A percentile compares a stretch with the other conserved stretches of the same genome.
Conservation (phyloP, 1,284 basidiomycete genomes). For the Moniliophthora roreri region DNA sequence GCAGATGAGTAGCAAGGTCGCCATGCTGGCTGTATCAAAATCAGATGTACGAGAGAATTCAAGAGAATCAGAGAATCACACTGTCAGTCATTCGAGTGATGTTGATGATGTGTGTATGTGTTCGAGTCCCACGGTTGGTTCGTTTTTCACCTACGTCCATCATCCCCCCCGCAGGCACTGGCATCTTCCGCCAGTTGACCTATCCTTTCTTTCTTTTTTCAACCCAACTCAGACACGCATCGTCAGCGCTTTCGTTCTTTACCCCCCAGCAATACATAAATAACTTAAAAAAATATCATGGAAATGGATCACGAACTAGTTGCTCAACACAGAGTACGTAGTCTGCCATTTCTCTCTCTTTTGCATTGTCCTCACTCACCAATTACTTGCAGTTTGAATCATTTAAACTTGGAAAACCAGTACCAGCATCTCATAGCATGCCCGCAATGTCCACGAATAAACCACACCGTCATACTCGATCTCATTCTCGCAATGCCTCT, state of each 20-base stretch:
- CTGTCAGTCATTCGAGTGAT: too few relatives aligned
- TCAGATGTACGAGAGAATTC: neutral
- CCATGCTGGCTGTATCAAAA: neutral
- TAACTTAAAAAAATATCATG: constrained; percentile 1
- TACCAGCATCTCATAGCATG: constrained; percentile 49
- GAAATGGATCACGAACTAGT: neutral
- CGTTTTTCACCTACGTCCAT: neutral
- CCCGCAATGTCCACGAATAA: constrained; percentile 22
- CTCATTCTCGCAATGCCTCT: constrained; percentile 69
- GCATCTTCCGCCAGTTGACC: too few relatives aligned
- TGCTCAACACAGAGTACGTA: constrained; percentile 15
- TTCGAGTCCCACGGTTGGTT: neutral
- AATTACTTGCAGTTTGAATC: constrained; percentile 52
- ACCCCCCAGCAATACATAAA: constrained; percentile 7
- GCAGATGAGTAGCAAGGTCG: neutral
- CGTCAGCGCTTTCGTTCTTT: constrained; percentile 23
- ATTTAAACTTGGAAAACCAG: constrained; percentile 52
- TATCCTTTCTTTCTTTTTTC: constrained; percentile 27
- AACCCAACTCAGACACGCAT: constrained; percentile 25
- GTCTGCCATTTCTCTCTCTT: constrained; percentile 19
- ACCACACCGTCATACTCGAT: neutral
- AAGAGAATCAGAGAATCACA: too few relatives aligned
- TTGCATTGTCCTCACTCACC: neutral
- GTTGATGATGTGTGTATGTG: too few relatives aligned
- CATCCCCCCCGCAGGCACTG: too few relatives aligned